Evolutionary conservation across 176 grass and related monocot genomes (phyloP), one percentile per base, ranked within the genome.

Genomic region (Zea luxurians): DNA sequence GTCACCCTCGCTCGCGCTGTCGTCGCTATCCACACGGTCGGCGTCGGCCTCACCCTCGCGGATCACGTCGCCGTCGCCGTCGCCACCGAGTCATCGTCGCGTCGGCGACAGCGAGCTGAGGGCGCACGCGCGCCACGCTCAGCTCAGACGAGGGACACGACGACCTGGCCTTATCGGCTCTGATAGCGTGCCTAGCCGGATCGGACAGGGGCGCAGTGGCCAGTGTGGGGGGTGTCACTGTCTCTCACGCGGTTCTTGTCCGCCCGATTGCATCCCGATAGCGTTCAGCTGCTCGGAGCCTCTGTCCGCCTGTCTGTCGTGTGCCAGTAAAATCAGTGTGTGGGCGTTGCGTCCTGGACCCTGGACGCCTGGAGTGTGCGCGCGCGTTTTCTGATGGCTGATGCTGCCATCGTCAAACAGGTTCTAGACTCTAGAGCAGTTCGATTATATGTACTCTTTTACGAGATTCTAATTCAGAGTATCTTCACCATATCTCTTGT

Each of bases 21-120:
- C 84, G 84, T 76, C 64, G 78, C 64, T 62, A 81, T 70, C 78
- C 77, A 17, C 16, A 52, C 37, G 17, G 20, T 18, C 57, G 16
- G 15, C 13, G 20, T 18, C 57, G 16, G 15, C 13, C 18, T 47
- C 66, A 10, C 17, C 66, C n/a, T 27, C 4, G 74, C 21, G 58
- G 58, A n/a, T 44, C 73, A 17, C 27, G 75, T 64, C 75, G 45
- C 4, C 44, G 75, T 66, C 74, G 74, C 41, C 4, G 13, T 66
- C 74, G 74, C 41, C 4, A n/a, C 52, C 52, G 7, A n/a, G 52
- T 54, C 15, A 54, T 17, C 50, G 0, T 7, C 50, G 1, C 16
- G 54, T 46, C 13, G 61, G 0, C 17, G 20, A 2, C 16, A 6
- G 15, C 52, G 52, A n/a, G n/a, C n/a, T n/a, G n/a, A n/a, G 15